Conservation (phyloP, 2,329 filamentous ascomycete species). For the Paraphoma chrysanthemicola region DNA sequence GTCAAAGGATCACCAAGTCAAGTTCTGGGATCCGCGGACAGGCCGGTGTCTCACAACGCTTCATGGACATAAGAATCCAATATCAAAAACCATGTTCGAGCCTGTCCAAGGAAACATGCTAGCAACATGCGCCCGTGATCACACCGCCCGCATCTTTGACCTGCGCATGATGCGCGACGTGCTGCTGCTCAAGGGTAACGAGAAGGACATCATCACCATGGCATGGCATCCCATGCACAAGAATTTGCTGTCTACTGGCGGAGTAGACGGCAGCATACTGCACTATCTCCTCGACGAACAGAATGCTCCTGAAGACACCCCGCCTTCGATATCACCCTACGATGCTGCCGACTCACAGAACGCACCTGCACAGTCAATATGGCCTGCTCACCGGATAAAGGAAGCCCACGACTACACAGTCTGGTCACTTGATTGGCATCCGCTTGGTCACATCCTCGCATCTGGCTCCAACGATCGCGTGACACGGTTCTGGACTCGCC, state of each 20-base stretch:
- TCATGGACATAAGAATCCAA: constrained; percentile 96
- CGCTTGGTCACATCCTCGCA: constrained; percentile 90
- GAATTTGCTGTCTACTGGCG: constrained; percentile 87
- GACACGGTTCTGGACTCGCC: constrained; percentile 94
- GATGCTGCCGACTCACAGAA: constrained; percentile 81
- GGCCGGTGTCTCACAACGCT: constrained; percentile 90
- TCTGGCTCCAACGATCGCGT: constrained; percentile 97
- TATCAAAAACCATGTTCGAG: constrained; percentile 92
- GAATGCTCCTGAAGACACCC: constrained; percentile 77
- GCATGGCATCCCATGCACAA: constrained; percentile 94
- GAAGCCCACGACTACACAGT: constrained; percentile 94
- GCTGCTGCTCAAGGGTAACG: constrained; percentile 88
- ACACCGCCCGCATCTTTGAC: constrained; percentile 92
- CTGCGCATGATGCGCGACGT: constrained; percentile 98
- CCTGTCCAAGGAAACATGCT: constrained; percentile 82
- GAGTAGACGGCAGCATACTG: constrained; percentile 85
- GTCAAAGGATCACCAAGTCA: constrained; percentile 96
- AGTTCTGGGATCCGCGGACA: constrained; percentile 96
- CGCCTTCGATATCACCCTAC: constrained; percentile 79
- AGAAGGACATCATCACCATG: constrained; percentile 93
- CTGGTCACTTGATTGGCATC: constrained; percentile 98
- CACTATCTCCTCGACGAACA: constrained; percentile 97
- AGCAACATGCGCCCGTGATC: constrained; percentile 90
- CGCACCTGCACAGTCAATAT: constrained; percentile 86
- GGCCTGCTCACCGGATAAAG: constrained; percentile 84